Base-by-base conservation (phyloP, 2,329 filamentous ascomycete species). In the Metarhizium album region DNA sequence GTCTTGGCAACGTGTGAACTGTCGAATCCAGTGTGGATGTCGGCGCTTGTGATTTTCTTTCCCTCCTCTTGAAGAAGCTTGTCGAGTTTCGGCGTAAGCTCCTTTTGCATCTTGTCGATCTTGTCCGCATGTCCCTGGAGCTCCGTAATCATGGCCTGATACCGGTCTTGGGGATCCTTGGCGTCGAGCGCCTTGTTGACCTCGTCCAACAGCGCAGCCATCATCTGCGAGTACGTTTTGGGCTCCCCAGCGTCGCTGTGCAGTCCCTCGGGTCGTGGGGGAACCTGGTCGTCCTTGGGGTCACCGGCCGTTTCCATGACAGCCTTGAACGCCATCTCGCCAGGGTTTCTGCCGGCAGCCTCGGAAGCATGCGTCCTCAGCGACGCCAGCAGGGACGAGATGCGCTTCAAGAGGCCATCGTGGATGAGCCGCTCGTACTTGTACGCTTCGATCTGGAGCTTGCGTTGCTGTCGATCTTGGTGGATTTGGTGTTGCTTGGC, bases 401-500 rank as follows among this genome's bases (percentile, higher is more conserved):
- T 94, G 57, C 91, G 88, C 61, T 80, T 77, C 52, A 95, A 79
- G 27, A 98, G 78, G 47, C 87, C 88, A 73, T 96, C 87, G 69
- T 98, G 97, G 73, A 98, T 84, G 61, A 88, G 80, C 55, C 87
- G 84, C 70, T 94, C 93, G 69, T 95, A 97, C 70, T 91, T 91
- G 59, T 93, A 78, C 6, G 89, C 93, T 61, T 87, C 84, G 66
- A 98, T 97, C 63, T 95, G 85, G 60, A 87, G 83, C 65, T 86
- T 88, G 52, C 93, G 85, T 62, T 94, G 86, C 58, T 83, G 76
- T 50, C 93, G 85, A 66, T 96, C 86, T 64, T 90, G 83, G 68
- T 98, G 93, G 61, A 98, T 98, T 71, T 98, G 90, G 60, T 84
- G 86, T 73, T 97, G 93, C 72, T 98, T 98, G 57, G 93, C 94